Evolutionary conservation across 2,329 filamentous ascomycete genomes (phyloP).

Genomic region (Venturia oleaginea): DNA sequence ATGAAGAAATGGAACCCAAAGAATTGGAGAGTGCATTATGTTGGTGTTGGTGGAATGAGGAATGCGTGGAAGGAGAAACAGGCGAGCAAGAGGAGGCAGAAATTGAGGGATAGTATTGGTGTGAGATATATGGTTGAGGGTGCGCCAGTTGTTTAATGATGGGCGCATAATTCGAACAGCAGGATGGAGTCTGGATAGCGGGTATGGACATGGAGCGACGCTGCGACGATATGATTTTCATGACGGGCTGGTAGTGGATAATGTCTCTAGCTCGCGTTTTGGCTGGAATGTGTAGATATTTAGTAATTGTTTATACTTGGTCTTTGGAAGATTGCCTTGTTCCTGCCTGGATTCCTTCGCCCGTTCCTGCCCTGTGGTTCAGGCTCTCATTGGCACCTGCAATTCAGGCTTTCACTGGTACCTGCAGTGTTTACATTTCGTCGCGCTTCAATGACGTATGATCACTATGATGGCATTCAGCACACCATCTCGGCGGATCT

Average conservation of each 20-base stretch:
- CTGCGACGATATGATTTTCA: neutral
- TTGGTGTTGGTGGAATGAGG: conserved; percentile 41
- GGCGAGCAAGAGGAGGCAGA: conserved; percentile 44
- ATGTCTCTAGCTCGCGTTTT: neutral
- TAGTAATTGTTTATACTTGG: neutral
- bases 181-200: neutral
- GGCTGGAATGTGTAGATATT: neutral
- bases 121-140: conserved; percentile 28
- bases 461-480: too few relatives aligned
- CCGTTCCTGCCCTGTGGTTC: too few relatives aligned
- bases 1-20: conserved; percentile 31
- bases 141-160: neutral
- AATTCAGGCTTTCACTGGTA: too few relatives aligned
- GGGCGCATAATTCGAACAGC: neutral
- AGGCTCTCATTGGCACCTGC: too few relatives aligned
- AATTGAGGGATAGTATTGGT: conserved; percentile 47
- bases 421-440: too few relatives aligned
- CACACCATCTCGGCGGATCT: too few relatives aligned
- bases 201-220: neutral
- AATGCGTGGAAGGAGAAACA: conserved; percentile 35
- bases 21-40: conserved; percentile 41
- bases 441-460: too few relatives aligned
- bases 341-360: too few relatives aligned
- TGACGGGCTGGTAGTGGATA: neutral
- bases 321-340: too few relatives aligned